Base-by-base conservation (phyloP, 73 alveolate species). In the Blepharisma japonicum region DNA sequence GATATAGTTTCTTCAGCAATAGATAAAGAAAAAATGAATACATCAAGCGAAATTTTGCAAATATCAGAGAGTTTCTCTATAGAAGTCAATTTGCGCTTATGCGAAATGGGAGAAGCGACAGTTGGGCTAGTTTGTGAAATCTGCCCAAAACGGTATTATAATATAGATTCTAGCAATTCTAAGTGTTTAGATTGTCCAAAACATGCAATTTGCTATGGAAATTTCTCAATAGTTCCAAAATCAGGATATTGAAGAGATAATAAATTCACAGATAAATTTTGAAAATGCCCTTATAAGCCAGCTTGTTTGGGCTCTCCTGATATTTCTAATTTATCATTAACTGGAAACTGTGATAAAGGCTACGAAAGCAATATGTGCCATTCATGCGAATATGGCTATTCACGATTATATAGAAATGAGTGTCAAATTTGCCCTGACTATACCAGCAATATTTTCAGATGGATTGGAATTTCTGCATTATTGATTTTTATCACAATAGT, bases 361-460 rank as follows among this genome's bases (percentile, higher is more conserved):
- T 85, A 74, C 54, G 71, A 77, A 71, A 90, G 95, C 11, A 84
- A 87, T 5, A 68, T 88, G 18, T 88, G 95, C 70, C 66, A 83
- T 67, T 83, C 90, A 5, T 88, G 95, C 79, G 32, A 80, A 77
- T 87, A 88, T 49, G 95, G 95, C 20, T 88, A 88, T 68, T 53
- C 87, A 7, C 71, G 89, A 54, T 38, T 87, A 25, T 87, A 86
- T 18, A 81, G 68, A 9, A 81, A 83, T 70, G 80, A 54, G 20
- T 87, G 94, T 61, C 56, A 66, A 25, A 27, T 5, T 6, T 87
- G 94, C 68, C 94, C 94, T 9, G 25, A n/a, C n/a, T n/a, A n/a
- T n/a, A n/a, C n/a, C n/a, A n/a, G n/a, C n/a, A n/a, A n/a, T n/a
- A n/a, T n/a, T n/a, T n/a, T n/a, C n/a, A n/a, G n/a, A n/a, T n/a